A percentile compares a stretch with the other conserved stretches of the same genome.
Conservation (phyloP, 768 basidiomycete species). For the Agrocybe pediades region DNA sequence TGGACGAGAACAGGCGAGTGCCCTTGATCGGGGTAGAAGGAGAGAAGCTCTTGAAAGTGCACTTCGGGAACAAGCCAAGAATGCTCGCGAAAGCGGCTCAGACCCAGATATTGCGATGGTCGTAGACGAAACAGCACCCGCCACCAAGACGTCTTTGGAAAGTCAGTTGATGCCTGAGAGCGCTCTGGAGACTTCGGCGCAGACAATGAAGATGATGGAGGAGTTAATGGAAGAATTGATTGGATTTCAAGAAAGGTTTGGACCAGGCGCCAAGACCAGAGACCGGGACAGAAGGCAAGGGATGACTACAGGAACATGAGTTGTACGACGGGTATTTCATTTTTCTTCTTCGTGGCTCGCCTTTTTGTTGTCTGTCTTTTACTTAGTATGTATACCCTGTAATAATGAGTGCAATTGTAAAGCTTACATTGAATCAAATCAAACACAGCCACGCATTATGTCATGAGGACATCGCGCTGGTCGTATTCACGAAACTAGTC, state of each 20-base stretch:
- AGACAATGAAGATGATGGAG: constrained; percentile 85
- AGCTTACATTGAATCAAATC: neutral
- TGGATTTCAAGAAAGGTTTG: constrained; percentile 85
- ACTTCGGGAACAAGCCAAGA: constrained; percentile 35
- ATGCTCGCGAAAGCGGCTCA: constrained; percentile 9
- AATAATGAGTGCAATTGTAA: neutral
- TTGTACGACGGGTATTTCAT: neutral
- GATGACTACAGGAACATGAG: constrained; percentile 11
- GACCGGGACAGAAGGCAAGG: constrained; percentile 51
- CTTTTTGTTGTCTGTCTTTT: neutral
- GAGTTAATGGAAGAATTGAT: constrained; percentile 90
- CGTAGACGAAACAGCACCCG: constrained; percentile 13
- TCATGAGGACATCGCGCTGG: neutral
- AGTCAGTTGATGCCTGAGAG: constrained; percentile 24
- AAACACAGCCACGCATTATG: neutral
- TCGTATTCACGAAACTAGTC: neutral
- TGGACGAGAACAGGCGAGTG: constrained; percentile 81
- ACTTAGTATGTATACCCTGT: neutral
- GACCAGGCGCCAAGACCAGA: constrained; percentile 51
- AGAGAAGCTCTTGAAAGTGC: constrained; percentile 66
- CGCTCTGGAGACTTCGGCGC: constrained; percentile 24
- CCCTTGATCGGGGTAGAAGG: constrained; percentile 69
- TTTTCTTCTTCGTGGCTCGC: constrained; percentile 1
- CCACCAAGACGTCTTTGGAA: constrained; percentile 4
- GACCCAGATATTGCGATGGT: constrained; percentile 14